Evolutionary conservation across 495 filamentous ascomycete species (phyloP), one percentile per base, ranked within the genome.

Genomic region (Elaphomyces granulatus): DNA sequence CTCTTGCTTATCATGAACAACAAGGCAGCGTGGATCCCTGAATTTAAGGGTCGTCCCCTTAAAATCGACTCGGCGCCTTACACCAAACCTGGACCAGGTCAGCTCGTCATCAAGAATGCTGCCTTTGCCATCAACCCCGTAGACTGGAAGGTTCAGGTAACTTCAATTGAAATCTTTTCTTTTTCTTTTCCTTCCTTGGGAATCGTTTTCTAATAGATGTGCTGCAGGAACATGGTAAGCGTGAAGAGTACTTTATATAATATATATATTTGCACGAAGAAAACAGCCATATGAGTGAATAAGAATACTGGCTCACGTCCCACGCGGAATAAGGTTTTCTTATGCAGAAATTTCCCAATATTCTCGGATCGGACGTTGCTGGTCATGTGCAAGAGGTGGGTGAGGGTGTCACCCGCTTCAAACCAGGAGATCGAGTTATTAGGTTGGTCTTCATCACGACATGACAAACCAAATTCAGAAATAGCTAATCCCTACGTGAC

Each of bases 291-390:
- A n/a, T n/a, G n/a, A n/a, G n/a, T n/a, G n/a, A n/a, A n/a, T n/a
- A n/a, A n/a, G n/a, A n/a, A 28, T 28, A 28, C 6, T 28, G 23
- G 23, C 23, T 28, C 23, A 6, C 12, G 6, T 28, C 23, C 23
- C 23, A 28, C 6, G 12, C 6, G 23, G 12, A 6, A 28, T 14
- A 36, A 36, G 33, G 6, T 19, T n/a, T 6, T 36, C 9, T 15
- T 6, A 34, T 50, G 12, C 42, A 51, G 2, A 55, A 53, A 1
- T 75, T 68, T 34, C 74, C 74, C 0, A 44, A 50, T 17, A 56
- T 75, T 34, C 51, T 76, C 2, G 74, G 77, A 23, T 49, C 48
- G 40, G 78, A 80, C 45, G 51, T 72, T 16, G 60, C 69, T 1
- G 78, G 78, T 15, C 60, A 58, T 2, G 58, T 80, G 8, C 56